phyloP scores from a whole-genome alignment of 2,329 filamentous ascomycete species.

The Fonsecaea nubica region DNA sequence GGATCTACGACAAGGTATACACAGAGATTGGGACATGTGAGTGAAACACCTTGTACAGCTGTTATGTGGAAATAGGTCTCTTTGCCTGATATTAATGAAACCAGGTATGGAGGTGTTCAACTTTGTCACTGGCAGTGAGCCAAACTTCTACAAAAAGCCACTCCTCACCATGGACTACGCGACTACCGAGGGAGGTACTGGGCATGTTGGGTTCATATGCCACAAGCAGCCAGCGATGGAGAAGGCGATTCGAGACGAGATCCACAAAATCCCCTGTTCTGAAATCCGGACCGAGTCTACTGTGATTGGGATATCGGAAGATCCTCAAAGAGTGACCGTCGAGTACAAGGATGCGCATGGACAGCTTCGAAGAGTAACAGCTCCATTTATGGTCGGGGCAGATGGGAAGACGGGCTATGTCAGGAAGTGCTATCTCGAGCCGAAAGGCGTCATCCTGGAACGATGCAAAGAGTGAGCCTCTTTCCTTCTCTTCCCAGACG shows the following conservation, averaged over 20 bases:
- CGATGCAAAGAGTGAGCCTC: conserved; percentile 34
- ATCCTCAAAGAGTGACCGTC: conserved; percentile 21
- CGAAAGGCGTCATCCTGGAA: conserved; percentile 40
- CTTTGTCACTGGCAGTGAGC: conserved; percentile 34
- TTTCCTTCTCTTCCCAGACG: background rate
- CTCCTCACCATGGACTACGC: conserved; percentile 33
- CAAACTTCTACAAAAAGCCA: conserved; percentile 32
- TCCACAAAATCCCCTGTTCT: conserved; percentile 24
- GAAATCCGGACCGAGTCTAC: conserved; percentile 32
- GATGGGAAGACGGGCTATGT: conserved; percentile 46
- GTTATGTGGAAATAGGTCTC: conserved; percentile 1
- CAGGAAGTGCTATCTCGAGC: conserved; percentile 43
- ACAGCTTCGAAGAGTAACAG: conserved; percentile 32
- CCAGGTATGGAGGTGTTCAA: conserved; percentile 36
- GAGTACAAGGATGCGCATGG: conserved; percentile 36
- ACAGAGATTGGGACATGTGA: conserved; percentile 43
- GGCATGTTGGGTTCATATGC: conserved; percentile 44
- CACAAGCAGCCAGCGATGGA: conserved; percentile 45
- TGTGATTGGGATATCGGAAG: conserved; percentile 29
- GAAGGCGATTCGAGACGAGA: conserved; percentile 37
- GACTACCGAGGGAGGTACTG: conserved; percentile 42
- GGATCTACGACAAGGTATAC: conserved; percentile 42
- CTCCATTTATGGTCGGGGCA: conserved; percentile 43
- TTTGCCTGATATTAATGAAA: conserved; percentile 14
- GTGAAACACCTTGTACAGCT: background rate